A percentile compares a stretch with the other conserved stretches of the same genome.
These are phyloP conservation scores for Triticum timopheevii DNA, from an alignment of 176 grass and related monocot genomes.

Conservation along the genomic window DNA sequence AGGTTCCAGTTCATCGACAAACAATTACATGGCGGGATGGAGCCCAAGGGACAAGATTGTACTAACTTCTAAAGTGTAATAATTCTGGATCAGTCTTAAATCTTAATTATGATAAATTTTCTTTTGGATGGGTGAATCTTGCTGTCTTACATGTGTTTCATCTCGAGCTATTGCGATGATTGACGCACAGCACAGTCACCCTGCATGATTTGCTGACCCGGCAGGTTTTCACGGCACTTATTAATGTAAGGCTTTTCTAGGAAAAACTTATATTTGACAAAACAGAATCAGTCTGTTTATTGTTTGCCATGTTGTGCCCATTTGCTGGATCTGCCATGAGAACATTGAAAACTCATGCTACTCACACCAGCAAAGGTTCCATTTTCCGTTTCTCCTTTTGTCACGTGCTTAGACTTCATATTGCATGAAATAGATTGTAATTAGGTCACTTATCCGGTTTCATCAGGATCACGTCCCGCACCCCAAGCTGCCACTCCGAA, in stretches of 20 bases:
- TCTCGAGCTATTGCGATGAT: background rate
- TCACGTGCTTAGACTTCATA: background rate
- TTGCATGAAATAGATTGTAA: background rate
- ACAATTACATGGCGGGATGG: background rate
- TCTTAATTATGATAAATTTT: background rate
- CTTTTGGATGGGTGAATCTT: background rate
- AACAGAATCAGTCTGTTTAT: background rate
- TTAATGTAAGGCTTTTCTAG: background rate
- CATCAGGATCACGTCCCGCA: background rate
- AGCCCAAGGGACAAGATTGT: background rate
- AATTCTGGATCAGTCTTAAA: background rate
- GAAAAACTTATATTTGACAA: background rate
- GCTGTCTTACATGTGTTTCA: slow-evolving; percentile 2
- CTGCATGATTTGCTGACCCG: slow-evolving; percentile 4
- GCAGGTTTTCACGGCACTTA: background rate
- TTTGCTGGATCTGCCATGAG: slow-evolving; percentile 1
- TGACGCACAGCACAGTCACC: background rate
- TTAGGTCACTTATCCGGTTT: background rate
- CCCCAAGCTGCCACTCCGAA: background rate
- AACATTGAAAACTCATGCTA: background rate
- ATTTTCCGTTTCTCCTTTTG: background rate
- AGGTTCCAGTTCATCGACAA: background rate
- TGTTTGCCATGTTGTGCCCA: background rate
- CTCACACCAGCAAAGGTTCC: background rate
- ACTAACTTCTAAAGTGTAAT: background rate